phyloP scores from a whole-genome alignment of 148 eudicot genomes.

The Talinum fruticosum region DNA sequence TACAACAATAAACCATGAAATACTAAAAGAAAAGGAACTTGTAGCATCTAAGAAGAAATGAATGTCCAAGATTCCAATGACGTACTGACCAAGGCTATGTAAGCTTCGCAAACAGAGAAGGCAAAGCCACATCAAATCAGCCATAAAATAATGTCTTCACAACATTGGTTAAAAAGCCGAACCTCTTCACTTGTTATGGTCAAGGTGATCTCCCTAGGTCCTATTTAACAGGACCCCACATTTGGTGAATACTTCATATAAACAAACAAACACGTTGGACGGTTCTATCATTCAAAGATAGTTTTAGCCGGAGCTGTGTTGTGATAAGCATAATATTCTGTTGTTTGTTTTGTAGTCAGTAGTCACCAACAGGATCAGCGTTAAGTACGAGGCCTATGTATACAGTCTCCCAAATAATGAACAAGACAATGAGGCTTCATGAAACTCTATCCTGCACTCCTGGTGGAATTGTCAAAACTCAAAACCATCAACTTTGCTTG shows the following conservation, averaged over 20 bases:
- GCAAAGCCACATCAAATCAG: neutral
- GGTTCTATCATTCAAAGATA: neutral
- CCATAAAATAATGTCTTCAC: neutral
- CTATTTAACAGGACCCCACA: neutral
- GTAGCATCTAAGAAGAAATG: neutral
- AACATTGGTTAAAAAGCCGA: neutral
- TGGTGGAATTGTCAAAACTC: neutral
- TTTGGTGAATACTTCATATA: neutral
- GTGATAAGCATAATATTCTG: neutral
- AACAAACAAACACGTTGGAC: neutral
- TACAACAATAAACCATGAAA: neutral
- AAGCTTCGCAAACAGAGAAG: neutral
- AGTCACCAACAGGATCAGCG: neutral
- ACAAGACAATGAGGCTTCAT: neutral
- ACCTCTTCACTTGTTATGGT: neutral
- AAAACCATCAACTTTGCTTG: neutral
- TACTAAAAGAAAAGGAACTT: neutral
- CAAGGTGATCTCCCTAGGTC: neutral
- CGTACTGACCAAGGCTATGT: neutral
- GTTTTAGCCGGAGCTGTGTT: neutral
- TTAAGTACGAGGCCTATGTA: neutral
- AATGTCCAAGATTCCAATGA: neutral
- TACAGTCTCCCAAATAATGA: too few species aligned
- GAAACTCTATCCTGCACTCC: neutral
- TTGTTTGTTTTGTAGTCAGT: too few species aligned